phyloP scores from a whole-genome alignment of 805 yeast genomes.

The Teunomyces pallodes region DNA sequence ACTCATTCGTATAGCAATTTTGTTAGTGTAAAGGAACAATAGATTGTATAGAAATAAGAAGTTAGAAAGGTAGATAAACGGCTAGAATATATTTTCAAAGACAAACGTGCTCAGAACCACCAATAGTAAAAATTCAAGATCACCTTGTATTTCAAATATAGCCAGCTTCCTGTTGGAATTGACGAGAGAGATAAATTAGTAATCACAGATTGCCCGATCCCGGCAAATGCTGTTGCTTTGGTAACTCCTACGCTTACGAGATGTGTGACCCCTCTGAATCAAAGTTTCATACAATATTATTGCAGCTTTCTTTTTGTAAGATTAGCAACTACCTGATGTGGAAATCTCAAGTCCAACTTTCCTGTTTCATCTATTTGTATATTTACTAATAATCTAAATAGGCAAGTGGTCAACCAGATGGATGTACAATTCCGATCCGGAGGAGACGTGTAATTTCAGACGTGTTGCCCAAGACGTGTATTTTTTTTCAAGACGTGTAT shows the following conservation, averaged over 20 bases:
- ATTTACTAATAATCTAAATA: neutral
- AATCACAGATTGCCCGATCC: neutral
- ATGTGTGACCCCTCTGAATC: neutral
- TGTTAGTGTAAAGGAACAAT: constrained; percentile 6
- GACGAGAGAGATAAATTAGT: neutral
- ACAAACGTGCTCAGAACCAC: neutral
- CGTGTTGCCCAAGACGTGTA: constrained; percentile 2
- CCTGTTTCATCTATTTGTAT: neutral
- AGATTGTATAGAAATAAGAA: neutral
- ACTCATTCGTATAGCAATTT: constrained; percentile 12
- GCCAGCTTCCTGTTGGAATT: neutral
- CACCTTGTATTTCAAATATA: neutral
- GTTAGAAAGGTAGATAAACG: neutral
- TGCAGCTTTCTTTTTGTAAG: neutral
- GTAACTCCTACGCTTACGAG: neutral
- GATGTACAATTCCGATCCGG: neutral
- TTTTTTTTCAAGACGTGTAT: constrained; percentile 1
- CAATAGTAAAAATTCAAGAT: no score
- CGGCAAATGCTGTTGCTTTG: no score
- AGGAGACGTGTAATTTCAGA: neutral
- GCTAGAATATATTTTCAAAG: neutral
- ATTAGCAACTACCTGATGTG: neutral
- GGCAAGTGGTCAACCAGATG: neutral
- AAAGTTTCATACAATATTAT: neutral
- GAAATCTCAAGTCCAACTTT: neutral